A percentile compares a stretch with the other conserved stretches of the same genome.
phyloP scores from a whole-genome alignment of 1,284 basidiomycete species.

The Rhodofomes roseus region DNA sequence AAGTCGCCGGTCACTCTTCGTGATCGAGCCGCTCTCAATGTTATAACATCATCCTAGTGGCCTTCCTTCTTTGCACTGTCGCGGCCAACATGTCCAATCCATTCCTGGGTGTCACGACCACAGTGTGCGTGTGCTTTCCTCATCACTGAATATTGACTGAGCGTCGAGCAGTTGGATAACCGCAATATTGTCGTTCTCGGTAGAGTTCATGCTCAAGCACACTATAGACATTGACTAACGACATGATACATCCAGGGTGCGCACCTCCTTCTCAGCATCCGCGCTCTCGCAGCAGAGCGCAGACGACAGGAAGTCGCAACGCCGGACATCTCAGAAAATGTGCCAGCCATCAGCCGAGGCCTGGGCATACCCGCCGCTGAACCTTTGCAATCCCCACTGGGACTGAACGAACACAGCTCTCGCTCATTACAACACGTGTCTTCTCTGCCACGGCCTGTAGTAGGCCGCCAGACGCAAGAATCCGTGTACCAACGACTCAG shows the following conservation, averaged over 20 bases:
- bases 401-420: background rate
- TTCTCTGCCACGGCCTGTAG: background rate
- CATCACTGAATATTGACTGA: background rate
- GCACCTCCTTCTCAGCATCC: slow-evolving; percentile 13
- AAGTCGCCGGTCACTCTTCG: background rate
- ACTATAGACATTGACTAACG: background rate
- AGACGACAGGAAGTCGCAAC: background rate
- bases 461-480: background rate
- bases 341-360: background rate
- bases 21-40: background rate
- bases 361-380: background rate
- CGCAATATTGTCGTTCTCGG: slow-evolving; percentile 12
- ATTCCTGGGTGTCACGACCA: background rate
- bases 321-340: slow-evolving; percentile 4
- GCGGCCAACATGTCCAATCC: background rate
- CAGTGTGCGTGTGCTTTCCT: background rate
- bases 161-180: slow-evolving; percentile 9
- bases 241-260: slow-evolving; percentile 5
- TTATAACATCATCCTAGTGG: background rate
- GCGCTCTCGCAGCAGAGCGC: slow-evolving; percentile 10
- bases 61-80: background rate
- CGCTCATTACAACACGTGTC: too few species aligned
- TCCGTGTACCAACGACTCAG: background rate
- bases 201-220: background rate
- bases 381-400: background rate